Conservation (phyloP, 345 rosid species). For the Eucalyptus erythrocorys region DNA sequence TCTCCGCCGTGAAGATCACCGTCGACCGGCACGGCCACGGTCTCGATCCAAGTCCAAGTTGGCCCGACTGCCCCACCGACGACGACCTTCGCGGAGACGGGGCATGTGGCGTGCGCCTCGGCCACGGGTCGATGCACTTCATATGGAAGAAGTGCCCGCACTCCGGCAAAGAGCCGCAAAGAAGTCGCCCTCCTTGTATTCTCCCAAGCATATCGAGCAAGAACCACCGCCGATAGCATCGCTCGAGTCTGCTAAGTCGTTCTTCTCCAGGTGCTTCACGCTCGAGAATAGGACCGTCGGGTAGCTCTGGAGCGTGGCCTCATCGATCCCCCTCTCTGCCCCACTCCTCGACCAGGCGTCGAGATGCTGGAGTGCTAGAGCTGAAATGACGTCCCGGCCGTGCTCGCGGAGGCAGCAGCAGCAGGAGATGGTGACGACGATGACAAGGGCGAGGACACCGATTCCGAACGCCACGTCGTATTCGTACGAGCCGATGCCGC, state of each 20-base stretch:
- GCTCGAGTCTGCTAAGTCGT: background rate
- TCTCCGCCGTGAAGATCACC: background rate
- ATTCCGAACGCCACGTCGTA: no score
- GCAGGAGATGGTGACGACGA: background rate
- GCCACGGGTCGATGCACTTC: constrained; percentile 5
- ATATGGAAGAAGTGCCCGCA: constrained; percentile 6
- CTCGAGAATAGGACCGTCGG: background rate
- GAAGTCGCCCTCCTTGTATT: background rate
- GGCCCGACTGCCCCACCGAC: background rate
- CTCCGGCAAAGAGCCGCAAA: background rate
- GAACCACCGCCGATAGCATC: background rate
- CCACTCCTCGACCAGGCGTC: background rate
- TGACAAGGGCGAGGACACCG: no score
- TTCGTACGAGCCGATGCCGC: fast-evolving
- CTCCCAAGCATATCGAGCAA: constrained; percentile 4
- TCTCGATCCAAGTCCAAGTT: no score
- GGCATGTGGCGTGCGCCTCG: constrained; percentile 1
- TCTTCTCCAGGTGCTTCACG: background rate
- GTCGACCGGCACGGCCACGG: background rate
- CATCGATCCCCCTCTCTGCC: background rate
- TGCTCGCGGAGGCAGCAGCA: no score
- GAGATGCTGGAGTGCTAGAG: background rate
- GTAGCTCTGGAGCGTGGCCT: background rate
- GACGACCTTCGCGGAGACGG: background rate
- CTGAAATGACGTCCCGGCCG: no score